Conservation (phyloP, 75 land plant species). For the Azolla pinnata region DNA sequence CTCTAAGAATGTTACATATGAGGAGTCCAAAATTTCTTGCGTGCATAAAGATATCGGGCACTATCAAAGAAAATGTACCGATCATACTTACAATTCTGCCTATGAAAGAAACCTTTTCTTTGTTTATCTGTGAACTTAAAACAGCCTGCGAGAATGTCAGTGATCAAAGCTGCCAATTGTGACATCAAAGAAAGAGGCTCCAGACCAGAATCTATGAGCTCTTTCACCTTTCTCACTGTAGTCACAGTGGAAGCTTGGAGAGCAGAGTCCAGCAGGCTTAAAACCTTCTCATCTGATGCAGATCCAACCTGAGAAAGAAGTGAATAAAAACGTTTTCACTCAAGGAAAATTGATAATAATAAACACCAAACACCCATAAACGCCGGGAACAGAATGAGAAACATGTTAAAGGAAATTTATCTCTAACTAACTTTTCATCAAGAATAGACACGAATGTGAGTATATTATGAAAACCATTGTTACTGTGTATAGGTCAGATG, state of each 20-base stretch:
- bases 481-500: no score
- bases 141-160: conserved; percentile 27
- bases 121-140: conserved; percentile 6
- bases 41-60: no score
- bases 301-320: conserved; percentile 22
- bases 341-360: no score
- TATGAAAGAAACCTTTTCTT: conserved; percentile 17
- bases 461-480: no score
- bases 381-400: no score
- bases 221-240: conserved; percentile 25
- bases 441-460: no score
- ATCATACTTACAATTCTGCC: conserved; percentile 26
- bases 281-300: conserved; percentile 29
- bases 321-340: no score
- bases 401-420: no score
- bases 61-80: no score
- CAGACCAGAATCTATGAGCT: conserved; percentile 26
- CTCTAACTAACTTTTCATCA: no score
- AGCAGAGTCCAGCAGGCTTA: conserved; percentile 25
- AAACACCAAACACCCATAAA: no score
- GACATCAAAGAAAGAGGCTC: conserved; percentile 29
- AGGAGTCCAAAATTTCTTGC: not conserved
- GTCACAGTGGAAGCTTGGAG: conserved; percentile 22
- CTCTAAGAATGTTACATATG: not conserved
- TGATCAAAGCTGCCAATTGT: conserved; percentile 25